phyloP scores from a whole-genome alignment of 352 stramenopile genomes.

The Globisporangium irregulare region DNA sequence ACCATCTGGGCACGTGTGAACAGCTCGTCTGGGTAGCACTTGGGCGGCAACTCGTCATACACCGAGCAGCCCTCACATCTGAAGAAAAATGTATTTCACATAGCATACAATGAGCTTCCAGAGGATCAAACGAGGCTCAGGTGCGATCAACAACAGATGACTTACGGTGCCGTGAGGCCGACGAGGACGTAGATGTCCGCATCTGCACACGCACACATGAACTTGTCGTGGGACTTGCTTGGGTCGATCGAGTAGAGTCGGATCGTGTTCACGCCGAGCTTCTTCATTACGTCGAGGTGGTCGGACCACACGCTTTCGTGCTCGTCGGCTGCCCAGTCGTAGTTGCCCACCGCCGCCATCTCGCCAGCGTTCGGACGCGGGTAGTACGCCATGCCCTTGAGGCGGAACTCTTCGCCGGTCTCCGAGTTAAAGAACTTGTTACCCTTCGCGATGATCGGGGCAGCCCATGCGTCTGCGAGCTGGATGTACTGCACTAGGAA shows the following conservation, averaged over 20 bases:
- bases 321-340: conserved; percentile 64
- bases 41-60: conserved; percentile 31
- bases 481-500: not conserved
- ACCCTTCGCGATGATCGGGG: conserved; percentile 47
- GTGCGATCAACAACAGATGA: not conserved
- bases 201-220: conserved; percentile 71
- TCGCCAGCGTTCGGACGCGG: conserved; percentile 60
- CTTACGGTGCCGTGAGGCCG: conserved; percentile 53
- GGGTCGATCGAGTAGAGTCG: conserved; percentile 68
- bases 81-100: not conserved
- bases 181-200: conserved; percentile 73
- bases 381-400: conserved; percentile 71
- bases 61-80: conserved; percentile 62
- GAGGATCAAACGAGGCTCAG: not conserved
- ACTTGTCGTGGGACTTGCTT: conserved; percentile 62
- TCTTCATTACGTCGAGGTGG: conserved; percentile 50
- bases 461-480: conserved; percentile 6
- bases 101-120: not conserved
- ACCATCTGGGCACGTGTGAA: conserved; percentile 59
- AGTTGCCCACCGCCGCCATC: conserved; percentile 45
- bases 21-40: conserved; percentile 51
- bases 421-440: conserved; percentile 72
- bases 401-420: conserved; percentile 60
- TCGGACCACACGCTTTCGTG: conserved; percentile 50
- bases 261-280: conserved; percentile 62